A percentile compares a stretch with the other conserved stretches of the same genome.
These are phyloP conservation scores for Colletotrichum gigasporum DNA, from an alignment of 2,329 filamentous ascomycete genomes.

Conservation along the genomic window DNA sequence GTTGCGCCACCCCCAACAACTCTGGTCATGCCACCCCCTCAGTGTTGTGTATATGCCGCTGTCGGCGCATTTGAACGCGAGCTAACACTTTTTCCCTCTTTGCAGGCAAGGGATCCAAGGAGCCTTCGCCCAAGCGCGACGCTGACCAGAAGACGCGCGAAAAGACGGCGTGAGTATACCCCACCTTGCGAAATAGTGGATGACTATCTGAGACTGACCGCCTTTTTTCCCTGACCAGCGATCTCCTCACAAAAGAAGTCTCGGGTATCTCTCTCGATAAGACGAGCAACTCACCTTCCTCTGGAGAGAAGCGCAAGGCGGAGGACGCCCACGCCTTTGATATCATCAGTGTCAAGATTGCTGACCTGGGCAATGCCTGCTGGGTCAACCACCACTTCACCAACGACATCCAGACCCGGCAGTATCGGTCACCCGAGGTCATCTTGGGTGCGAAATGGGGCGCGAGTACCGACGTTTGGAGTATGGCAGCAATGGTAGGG, in stretches of 20 bases:
- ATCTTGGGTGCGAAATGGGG: slow-evolving; percentile 98
- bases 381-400: slow-evolving; percentile 99
- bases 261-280: slow-evolving; percentile 95
- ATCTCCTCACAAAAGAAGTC: slow-evolving; percentile 90
- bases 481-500: slow-evolving; percentile 97
- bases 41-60: neutral
- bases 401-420: slow-evolving; percentile 97
- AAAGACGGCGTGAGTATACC: slow-evolving; percentile 84
- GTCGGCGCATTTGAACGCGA: neutral
- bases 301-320: slow-evolving; percentile 70
- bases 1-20: neutral
- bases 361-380: slow-evolving; percentile 96
- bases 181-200: neutral
- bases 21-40: neutral
- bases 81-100: slow-evolving; percentile 10
- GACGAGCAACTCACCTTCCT: slow-evolving; percentile 58
- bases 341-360: slow-evolving; percentile 98
- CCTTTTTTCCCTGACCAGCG: slow-evolving; percentile 60
- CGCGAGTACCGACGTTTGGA: slow-evolving; percentile 99
- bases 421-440: slow-evolving; percentile 97
- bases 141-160: slow-evolving; percentile 85
- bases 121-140: slow-evolving; percentile 58
- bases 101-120: slow-evolving; percentile 47
- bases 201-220: slow-evolving; percentile 16
- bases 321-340: slow-evolving; percentile 69